A percentile compares a stretch with the other conserved stretches of the same genome.
Evolutionary conservation across 2,329 filamentous ascomycete species (phyloP).

Genomic region (Arthrobotrys pseudoclavata): DNA sequence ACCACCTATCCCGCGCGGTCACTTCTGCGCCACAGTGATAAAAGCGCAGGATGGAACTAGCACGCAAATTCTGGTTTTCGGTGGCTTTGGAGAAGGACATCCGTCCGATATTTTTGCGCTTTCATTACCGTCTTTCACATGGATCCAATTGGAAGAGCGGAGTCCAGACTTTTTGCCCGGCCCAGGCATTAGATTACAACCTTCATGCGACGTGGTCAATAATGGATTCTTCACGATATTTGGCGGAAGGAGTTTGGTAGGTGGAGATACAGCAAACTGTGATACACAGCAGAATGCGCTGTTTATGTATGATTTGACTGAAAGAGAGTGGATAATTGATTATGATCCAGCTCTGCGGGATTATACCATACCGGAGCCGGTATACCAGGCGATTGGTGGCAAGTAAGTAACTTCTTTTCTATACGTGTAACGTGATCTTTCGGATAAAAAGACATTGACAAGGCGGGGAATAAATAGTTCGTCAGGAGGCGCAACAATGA

Average conservation of each 20-base stretch:
- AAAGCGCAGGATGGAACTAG: slow-evolving; percentile 31
- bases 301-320: slow-evolving; percentile 48
- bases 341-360: slow-evolving; percentile 19
- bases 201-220: slow-evolving; percentile 31
- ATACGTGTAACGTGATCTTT: background rate
- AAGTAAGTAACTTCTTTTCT: slow-evolving; percentile 26
- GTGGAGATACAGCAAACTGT: slow-evolving; percentile 35
- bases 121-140: slow-evolving; percentile 43
- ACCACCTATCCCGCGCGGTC: slow-evolving; percentile 10
- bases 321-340: slow-evolving; percentile 26
- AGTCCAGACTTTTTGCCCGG: slow-evolving; percentile 36
- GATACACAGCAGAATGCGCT: slow-evolving; percentile 46
- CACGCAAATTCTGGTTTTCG: slow-evolving; percentile 29
- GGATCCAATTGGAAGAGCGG: slow-evolving; percentile 19
- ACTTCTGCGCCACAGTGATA: slow-evolving; percentile 43
- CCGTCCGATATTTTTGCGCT: slow-evolving; percentile 31
- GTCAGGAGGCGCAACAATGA: slow-evolving; percentile 34
- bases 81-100: slow-evolving; percentile 24
- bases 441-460: background rate
- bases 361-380: slow-evolving; percentile 29
- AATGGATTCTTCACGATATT: slow-evolving; percentile 38
- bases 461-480: slow-evolving; percentile 11
- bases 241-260: slow-evolving; percentile 36
- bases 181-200: slow-evolving; percentile 30
- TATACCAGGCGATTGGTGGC: slow-evolving; percentile 31